These are phyloP conservation scores for Canavalia gladiata DNA, from an alignment of 306 rosid species.

Conservation along the genomic window DNA sequence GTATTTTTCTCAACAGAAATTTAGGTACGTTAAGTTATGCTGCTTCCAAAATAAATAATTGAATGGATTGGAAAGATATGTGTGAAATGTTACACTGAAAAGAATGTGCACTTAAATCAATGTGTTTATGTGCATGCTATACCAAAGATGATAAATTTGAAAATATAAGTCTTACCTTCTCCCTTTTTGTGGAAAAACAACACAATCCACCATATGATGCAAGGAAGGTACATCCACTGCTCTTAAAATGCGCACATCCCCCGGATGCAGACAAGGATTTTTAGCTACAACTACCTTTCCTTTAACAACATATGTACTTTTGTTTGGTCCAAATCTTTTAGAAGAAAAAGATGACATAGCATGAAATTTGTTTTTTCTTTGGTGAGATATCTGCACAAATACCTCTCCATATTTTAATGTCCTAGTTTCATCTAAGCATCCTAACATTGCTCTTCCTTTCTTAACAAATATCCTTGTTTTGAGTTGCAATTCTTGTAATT, in stretches of 20 bases:
- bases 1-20: conserved; percentile 6
- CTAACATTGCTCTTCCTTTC: conserved; percentile 86
- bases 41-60: background rate
- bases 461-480: conserved; percentile 76
- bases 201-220: conserved; percentile 86
- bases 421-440: conserved; percentile 87
- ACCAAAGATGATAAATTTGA: background rate
- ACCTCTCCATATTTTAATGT: conserved; percentile 81
- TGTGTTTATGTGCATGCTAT: conserved; percentile 13
- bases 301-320: conserved; percentile 38
- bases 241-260: conserved; percentile 63
- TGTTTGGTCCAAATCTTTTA: conserved; percentile 10
- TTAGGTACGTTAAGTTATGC: background rate
- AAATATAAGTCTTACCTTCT: conserved; percentile 52
- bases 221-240: conserved; percentile 74
- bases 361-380: conserved; percentile 17
- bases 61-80: background rate
- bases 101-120: conserved; percentile 27
- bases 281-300: conserved; percentile 66
- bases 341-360: conserved; percentile 24
- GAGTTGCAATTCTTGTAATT: conserved; percentile 69
- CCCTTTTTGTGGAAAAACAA: conserved; percentile 87
- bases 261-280: conserved; percentile 75
- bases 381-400: conserved; percentile 57
- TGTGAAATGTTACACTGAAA: conserved; percentile 17